Evolutionary conservation across 805 yeast species (phyloP).

Genomic region (Starmera dryadoides): DNA sequence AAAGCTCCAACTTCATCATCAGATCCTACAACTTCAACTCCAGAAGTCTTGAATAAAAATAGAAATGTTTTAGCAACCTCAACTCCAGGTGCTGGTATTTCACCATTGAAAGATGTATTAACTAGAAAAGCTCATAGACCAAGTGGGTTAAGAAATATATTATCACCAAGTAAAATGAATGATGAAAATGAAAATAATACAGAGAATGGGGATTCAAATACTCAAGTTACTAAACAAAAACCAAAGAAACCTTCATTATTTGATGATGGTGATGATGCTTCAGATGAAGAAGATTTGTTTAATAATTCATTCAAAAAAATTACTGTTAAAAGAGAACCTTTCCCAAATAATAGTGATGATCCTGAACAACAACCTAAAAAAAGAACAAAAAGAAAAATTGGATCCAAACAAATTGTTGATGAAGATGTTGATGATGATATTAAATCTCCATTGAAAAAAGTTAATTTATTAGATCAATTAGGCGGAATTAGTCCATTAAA

Average conservation of each 20-base stretch:
- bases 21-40: conserved; percentile 10
- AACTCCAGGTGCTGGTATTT: conserved; percentile 17
- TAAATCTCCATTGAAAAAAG: conserved; percentile 15
- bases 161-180: conserved; percentile 11
- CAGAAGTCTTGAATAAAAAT: conserved; percentile 1
- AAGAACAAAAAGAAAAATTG: conserved; percentile 17
- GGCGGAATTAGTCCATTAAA: conserved; percentile 21
- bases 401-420: conserved; percentile 7
- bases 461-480: conserved; percentile 17
- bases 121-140: conserved; percentile 8
- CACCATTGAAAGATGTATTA: conserved; percentile 14
- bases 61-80: conserved; percentile 17
- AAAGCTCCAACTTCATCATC: no score
- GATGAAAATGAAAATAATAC: no score
- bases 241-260: conserved; percentile 14
- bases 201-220: no score
- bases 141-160: conserved; percentile 17
- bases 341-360: conserved; percentile 10
- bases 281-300: conserved; percentile 21
- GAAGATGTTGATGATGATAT: conserved; percentile 13
- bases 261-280: conserved; percentile 21
- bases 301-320: conserved; percentile 9
- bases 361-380: conserved; percentile 9
- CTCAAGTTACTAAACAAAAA: no score
- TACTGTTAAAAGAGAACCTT: conserved; percentile 5